A percentile compares a stretch with the other conserved stretches of the same genome.
phyloP scores from a whole-genome alignment of 495 filamentous ascomycete species.

The Haplographium delicatum region DNA sequence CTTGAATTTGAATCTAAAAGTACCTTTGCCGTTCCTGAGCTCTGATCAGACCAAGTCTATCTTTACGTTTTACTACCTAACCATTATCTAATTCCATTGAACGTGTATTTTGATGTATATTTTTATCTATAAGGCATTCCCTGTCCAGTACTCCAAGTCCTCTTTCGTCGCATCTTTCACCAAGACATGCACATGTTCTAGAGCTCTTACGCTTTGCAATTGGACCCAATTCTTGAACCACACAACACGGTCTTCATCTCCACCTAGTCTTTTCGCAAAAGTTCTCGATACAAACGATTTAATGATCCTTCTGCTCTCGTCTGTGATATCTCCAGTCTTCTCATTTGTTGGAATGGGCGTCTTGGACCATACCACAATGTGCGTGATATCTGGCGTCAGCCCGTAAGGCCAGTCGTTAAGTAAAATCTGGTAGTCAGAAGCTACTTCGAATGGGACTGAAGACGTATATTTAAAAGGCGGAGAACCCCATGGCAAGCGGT shows the following conservation, averaged over 20 bases:
- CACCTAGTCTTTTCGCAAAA: conserved; percentile 57
- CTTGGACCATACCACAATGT: conserved; percentile 66
- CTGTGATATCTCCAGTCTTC: conserved; percentile 67
- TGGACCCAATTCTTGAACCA: conserved; percentile 95
- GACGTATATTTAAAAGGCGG: conserved; percentile 48
- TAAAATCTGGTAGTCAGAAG: conserved; percentile 68
- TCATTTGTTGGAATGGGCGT: conserved; percentile 50
- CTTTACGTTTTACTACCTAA: too few species aligned
- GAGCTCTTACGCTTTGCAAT: conserved; percentile 76
- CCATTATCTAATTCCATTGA: too few species aligned
- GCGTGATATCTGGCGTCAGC: conserved; percentile 60
- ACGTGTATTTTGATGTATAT: not conserved
- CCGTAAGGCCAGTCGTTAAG: conserved; percentile 94
- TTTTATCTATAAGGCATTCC: conserved; percentile 1
- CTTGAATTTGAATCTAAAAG: too few species aligned
- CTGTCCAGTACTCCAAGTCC: conserved; percentile 25
- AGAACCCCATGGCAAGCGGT: conserved; percentile 65
- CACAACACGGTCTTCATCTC: conserved; percentile 55
- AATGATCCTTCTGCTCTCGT: conserved; percentile 55
- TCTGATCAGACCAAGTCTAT: too few species aligned
- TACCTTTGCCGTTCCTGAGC: too few species aligned
- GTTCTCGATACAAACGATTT: conserved; percentile 59
- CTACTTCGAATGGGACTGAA: conserved; percentile 59
- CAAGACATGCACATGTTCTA: conserved; percentile 69
- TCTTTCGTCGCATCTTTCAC: conserved; percentile 21